Base-by-base conservation (phyloP, 345 rosid genomes). In the Punica granatum region DNA sequence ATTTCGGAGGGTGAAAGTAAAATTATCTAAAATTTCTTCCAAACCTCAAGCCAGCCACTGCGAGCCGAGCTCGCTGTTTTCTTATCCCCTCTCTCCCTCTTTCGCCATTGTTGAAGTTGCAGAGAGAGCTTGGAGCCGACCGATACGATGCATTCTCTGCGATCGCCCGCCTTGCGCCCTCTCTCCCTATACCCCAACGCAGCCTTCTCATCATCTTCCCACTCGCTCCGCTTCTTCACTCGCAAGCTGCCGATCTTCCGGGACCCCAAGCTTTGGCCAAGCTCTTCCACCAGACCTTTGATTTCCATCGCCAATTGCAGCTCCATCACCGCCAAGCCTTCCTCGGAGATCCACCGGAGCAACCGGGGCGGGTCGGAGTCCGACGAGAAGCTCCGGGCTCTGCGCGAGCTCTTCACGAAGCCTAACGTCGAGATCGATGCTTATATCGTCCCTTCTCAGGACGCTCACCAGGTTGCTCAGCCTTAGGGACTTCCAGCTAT, bases 401-500 rank as follows among this genome's bases (percentile, higher is more conserved):
- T 93, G 36, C 87, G 96, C 39, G 79, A 73, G 75, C 79, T 81
- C 36, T 93, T 90, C 69, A 66, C 91, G 26, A 73, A 74, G 77
- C 92, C 94, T 8, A 88, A 84, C 58, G 73, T 90, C 70, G 92
- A 86, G 26, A 86, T 93, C 74, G 98, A 93, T 63, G 98, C 97
- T n/a, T 93, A 89, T 69, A 82, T 93, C 72, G 74, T 93, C 34
- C 98, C 98, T 75, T 93, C 98, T 67, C 97, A 87, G 76, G 98
- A 93, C 77, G 92, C 98, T 12, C 98, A 93, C 71, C 98, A 90
- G 97, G 97, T 90, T 73, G 25, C 67, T 39, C 13, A 25, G 9
- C 35, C 36, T 66, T 33, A 23, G 28, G 42, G n/a, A 11, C 15
- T 67, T 44, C 32, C 53, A 21, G 63, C 41, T 56, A 28, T 56